Evolutionary conservation across 768 basidiomycete species (phyloP).

Genomic region (Rhodocollybia butyracea): DNA sequence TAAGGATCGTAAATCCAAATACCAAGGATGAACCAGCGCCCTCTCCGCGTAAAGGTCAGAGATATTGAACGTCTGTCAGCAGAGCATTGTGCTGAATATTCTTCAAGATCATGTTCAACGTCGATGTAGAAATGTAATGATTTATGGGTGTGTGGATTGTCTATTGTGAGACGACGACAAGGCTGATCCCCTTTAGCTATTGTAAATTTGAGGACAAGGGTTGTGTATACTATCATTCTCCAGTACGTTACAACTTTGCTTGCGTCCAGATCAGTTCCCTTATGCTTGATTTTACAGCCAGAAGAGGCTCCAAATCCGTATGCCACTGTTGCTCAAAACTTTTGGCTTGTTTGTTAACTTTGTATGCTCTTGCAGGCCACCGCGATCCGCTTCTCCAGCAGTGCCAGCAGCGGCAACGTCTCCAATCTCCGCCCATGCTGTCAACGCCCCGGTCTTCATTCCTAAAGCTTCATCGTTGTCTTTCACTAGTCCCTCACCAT

Average conservation of each 20-base stretch:
- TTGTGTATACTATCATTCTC: constrained; percentile 80
- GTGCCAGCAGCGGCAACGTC: constrained; percentile 17
- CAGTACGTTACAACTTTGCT: constrained; percentile 37
- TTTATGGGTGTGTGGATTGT: constrained; percentile 67
- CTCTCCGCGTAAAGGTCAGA: constrained; percentile 55
- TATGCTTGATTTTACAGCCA: no score
- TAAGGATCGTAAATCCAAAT: constrained; percentile 69
- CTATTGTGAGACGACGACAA: neutral
- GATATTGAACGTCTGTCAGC: constrained; percentile 11
- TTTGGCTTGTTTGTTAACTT: neutral
- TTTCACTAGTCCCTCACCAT: constrained; percentile 28
- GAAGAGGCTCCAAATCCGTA: constrained; percentile 28
- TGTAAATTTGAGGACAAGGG: constrained; percentile 88
- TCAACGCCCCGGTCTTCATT: constrained; percentile 84
- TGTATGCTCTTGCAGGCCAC: constrained; percentile 27
- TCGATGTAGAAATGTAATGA: constrained; percentile 88
- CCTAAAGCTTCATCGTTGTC: constrained; percentile 50
- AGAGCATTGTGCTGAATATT: constrained; percentile 8
- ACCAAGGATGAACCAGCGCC: constrained; percentile 40
- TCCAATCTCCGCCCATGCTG: constrained; percentile 56
- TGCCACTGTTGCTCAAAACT: constrained; percentile 13
- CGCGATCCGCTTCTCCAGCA: constrained; percentile 43
- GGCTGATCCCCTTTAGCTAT: constrained; percentile 40
- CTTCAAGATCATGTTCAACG: constrained; percentile 62
- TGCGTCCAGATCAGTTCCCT: no score